phyloP scores from a whole-genome alignment of 176 grass and related monocot species.

The Raddia distichophylla region DNA sequence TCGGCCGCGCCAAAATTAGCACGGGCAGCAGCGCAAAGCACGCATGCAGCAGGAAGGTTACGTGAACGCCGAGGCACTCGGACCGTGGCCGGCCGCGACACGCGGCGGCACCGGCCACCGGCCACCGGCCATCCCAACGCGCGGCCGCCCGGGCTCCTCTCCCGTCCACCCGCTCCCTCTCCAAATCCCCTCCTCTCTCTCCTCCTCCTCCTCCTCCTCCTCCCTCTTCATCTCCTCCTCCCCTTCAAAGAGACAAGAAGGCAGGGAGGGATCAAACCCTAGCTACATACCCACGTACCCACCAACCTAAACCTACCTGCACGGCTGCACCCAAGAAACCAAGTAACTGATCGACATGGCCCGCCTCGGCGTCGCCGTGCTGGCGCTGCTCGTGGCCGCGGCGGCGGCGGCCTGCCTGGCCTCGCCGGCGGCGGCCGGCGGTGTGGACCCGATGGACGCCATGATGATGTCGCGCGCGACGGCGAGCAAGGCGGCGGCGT shows the following conservation, averaged over 20 bases:
- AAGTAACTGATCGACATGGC: constrained; percentile 24
- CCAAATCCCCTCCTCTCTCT: constrained; percentile 14
- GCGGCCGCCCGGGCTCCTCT: constrained; percentile 32
- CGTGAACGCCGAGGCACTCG: background rate
- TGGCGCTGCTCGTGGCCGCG: constrained; percentile 45
- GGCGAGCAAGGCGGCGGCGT: background rate
- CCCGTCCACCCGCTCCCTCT: constrained; percentile 10
- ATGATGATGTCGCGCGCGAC: background rate
- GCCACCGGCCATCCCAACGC: constrained; percentile 10
- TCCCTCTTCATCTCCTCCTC: constrained; percentile 27
- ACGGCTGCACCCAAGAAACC: background rate
- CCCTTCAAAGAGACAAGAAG: constrained; percentile 38
- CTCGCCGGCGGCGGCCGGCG: background rate
- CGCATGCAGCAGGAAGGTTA: background rate
- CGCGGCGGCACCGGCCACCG: constrained; percentile 36
- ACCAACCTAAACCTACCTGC: no score
- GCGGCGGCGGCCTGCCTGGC: constrained; percentile 20
- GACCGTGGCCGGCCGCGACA: background rate
- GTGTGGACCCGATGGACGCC: background rate
- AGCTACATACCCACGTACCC: background rate
- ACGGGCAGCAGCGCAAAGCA: background rate
- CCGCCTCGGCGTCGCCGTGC: constrained; percentile 35
- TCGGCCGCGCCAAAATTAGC: background rate
- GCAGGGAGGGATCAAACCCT: constrained; percentile 18
- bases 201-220: background rate